Conservation (phyloP, 805 yeast genomes). For the Lachancea sp. region DNA sequence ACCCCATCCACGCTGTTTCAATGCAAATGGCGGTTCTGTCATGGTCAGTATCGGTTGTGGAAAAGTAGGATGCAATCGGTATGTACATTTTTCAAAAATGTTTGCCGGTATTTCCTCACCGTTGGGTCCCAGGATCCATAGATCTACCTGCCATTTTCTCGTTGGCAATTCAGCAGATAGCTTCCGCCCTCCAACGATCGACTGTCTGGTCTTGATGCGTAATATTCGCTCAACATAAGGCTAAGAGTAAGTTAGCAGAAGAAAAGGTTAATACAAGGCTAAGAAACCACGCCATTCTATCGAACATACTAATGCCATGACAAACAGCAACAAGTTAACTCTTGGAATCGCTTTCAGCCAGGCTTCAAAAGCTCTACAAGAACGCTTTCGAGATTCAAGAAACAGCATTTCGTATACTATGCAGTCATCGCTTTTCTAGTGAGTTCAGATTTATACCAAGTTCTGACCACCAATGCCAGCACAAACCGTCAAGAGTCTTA, state of each 20-base stretch:
- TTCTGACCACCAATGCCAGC: no score
- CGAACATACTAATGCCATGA: no score
- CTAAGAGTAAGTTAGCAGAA: slow-evolving; percentile 5
- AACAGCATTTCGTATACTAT: not conserved
- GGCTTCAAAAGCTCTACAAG: no score
- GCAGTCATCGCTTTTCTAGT: not conserved
- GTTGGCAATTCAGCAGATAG: slow-evolving; percentile 81
- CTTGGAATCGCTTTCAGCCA: no score
- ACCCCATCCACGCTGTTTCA: slow-evolving; percentile 96
- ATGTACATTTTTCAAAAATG: slow-evolving; percentile 79
- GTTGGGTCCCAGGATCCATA: slow-evolving; percentile 62
- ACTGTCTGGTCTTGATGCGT: slow-evolving; percentile 80
- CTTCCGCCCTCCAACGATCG: slow-evolving; percentile 67
- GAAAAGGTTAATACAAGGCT: no score
- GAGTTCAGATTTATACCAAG: no score
- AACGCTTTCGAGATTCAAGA: not conserved
- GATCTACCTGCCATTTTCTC: slow-evolving; percentile 81
- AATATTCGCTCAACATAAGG: slow-evolving; percentile 63
- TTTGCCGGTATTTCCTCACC: slow-evolving; percentile 80
- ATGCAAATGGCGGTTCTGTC: slow-evolving; percentile 70
- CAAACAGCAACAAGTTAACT: no score
- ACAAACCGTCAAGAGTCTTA: no score
- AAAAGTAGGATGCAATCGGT: slow-evolving; percentile 88
- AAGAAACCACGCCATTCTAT: no score
- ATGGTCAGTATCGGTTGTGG: slow-evolving; percentile 70